A percentile compares a stretch with the other conserved stretches of the same genome.
Conservation (phyloP, 169 alveolate genomes). For the Cryptosporidium felis region DNA sequence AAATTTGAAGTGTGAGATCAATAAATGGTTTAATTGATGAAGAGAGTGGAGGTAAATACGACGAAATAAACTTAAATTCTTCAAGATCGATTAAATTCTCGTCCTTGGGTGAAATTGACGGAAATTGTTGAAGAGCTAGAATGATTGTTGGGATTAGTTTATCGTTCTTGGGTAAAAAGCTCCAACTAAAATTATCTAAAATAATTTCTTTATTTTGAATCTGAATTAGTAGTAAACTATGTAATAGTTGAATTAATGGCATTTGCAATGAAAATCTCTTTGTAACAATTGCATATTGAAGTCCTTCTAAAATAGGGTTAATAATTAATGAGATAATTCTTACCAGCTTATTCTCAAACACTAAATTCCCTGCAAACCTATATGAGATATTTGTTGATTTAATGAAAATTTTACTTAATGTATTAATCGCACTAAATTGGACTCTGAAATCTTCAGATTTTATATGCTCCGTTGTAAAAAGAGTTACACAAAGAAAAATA, state of each 20-base stretch:
- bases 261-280: slow-evolving; percentile 4
- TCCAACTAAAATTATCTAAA: not conserved
- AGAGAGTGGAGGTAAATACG: not conserved
- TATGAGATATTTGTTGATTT: not conserved
- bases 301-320: not conserved
- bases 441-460: slow-evolving; percentile 1
- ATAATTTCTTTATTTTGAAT: not conserved
- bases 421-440: slow-evolving; percentile 24
- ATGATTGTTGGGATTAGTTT: slow-evolving; percentile 12
- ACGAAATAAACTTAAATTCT: not conserved
- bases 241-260: slow-evolving; percentile 22
- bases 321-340: not conserved
- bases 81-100: not conserved
- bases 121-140: slow-evolving; percentile 8
- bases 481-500: not conserved
- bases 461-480: not conserved
- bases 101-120: not conserved
- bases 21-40: slow-evolving; percentile 25
- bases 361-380: not conserved
- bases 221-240: slow-evolving; percentile 24
- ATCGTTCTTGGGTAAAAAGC: not conserved
- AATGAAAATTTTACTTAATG: slow-evolving; percentile 19
- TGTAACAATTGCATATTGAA: slow-evolving; percentile 4
- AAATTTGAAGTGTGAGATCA: slow-evolving; percentile 17
- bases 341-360: slow-evolving; percentile 10